Evolutionary conservation across 768 basidiomycete genomes (phyloP), one percentile per base, ranked within the genome.

Genomic region (Boletus edulis): DNA sequence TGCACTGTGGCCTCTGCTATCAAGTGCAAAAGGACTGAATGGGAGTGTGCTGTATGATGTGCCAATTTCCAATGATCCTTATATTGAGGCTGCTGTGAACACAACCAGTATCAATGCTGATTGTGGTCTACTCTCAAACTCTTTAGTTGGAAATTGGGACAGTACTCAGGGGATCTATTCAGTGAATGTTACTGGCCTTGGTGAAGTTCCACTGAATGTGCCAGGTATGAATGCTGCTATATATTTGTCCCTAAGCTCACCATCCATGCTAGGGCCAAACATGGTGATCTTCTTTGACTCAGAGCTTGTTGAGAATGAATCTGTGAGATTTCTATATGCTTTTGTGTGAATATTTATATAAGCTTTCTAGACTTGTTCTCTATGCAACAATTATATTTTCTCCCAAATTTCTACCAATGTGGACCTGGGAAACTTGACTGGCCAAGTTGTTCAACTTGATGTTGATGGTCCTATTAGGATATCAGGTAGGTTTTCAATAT

Each of bases 1-100:
- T 6, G 4, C 29, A 17, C 1, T 57, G 8, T 53, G 50, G 46
- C 49, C 56, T 22, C 47, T 29, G 29, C 29, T 29, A 8, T 29
- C 29, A 8, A 29, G 9, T 29, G 29, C 29, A 29, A 29, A 56
- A 3, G 65, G 65, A 15, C 14, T 66, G 24, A 20, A 7, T 39
- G 57, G 51, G 9, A 49, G 3, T n/a, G 55, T 52, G 17, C 38
- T 67, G n/a, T 67, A 60, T 49, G 66, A 67, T 22, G 49, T 67
- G 0, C 61, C 54, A 20, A 20, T 24, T 2, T 5, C 46, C 10
- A 50, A 48, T 10, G n/a, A 32, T 14, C 11, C 40, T 3, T 50
- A 54, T 11, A 52, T 44, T 31, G 56, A 54, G 4, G 57, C 59
- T 9, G 22, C 43, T 13, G 66, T 67, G 2, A 48, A 60, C 51